These are phyloP conservation scores for Globisporangium alternatum DNA, from an alignment of 352 stramenopile genomes.

Conservation along the genomic window DNA sequence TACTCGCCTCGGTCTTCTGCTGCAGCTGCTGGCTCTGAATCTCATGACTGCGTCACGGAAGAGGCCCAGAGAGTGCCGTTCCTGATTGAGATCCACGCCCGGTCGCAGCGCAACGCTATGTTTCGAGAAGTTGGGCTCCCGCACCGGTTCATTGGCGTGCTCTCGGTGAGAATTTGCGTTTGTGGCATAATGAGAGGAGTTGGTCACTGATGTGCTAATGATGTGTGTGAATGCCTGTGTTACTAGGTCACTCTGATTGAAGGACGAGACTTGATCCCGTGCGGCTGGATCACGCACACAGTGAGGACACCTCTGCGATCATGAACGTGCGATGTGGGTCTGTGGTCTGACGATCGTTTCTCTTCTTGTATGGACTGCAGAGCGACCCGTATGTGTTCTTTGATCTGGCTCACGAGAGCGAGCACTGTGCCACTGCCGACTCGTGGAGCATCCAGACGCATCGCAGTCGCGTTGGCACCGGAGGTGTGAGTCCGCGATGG, in stretches of 20 bases:
- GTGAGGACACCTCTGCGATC: slow-evolving; percentile 20
- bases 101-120: slow-evolving; percentile 73
- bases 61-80: slow-evolving; percentile 49
- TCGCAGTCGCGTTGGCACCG: slow-evolving; percentile 50
- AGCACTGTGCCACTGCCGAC: slow-evolving; percentile 40
- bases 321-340: background rate
- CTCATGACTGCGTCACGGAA: slow-evolving; percentile 20
- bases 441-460: slow-evolving; percentile 77
- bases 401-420: slow-evolving; percentile 36
- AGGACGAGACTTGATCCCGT: slow-evolving; percentile 66
- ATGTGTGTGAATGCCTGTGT: background rate
- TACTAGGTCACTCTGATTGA: slow-evolving; percentile 60
- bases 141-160: slow-evolving; percentile 67
- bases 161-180: slow-evolving; percentile 33
- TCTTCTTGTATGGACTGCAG: slow-evolving; percentile 20
- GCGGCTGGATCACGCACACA: slow-evolving; percentile 60
- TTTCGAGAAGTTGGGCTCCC: slow-evolving; percentile 73
- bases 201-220: background rate
- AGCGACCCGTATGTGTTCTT: slow-evolving; percentile 80
- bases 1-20: slow-evolving; percentile 20
- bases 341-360: background rate
- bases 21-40: background rate
- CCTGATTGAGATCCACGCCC: slow-evolving; percentile 64
- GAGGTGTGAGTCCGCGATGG: slow-evolving; percentile 61
- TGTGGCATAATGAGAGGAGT: background rate